A percentile compares a stretch with the other conserved stretches of the same genome.
Conservation (phyloP, 2,329 filamentous ascomycete species). For the Ilyonectria destructans region DNA sequence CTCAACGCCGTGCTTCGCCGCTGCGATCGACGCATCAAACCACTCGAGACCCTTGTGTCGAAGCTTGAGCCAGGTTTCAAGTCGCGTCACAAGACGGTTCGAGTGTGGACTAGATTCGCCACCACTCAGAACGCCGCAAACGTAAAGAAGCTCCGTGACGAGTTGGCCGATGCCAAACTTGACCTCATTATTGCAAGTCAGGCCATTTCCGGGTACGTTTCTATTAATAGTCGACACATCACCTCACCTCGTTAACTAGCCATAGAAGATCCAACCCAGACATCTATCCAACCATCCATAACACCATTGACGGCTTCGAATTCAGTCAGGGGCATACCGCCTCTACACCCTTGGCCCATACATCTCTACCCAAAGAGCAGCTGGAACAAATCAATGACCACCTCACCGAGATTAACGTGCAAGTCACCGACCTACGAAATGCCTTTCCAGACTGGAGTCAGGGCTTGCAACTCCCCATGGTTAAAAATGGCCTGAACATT, state of each 20-base stretch:
- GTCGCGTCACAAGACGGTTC: not conserved
- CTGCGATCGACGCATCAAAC: not conserved
- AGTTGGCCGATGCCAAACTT: slow-evolving; percentile 2
- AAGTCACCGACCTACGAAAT: not conserved
- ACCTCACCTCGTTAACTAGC: not conserved
- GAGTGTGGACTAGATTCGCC: not conserved
- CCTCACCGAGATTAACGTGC: not conserved
- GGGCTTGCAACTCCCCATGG: not conserved
- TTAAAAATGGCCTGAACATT: not conserved
- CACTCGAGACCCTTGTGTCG: not conserved
- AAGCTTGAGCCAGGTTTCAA: slow-evolving; percentile 1
- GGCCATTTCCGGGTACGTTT: not conserved
- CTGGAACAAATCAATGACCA: not conserved
- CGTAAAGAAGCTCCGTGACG: not conserved
- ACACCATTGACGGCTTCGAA: not conserved
- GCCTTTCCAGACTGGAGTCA: not conserved
- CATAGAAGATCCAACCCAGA: not conserved
- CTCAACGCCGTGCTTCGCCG: not conserved
- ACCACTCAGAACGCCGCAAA: not conserved
- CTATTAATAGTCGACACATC: not conserved
- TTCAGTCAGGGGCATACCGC: not conserved
- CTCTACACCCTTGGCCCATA: not conserved
- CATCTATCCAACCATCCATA: not conserved
- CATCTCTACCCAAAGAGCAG: not conserved
- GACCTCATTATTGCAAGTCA: not conserved